Conservation (phyloP, 192 early-diverging fungal genomes). For the Gaertneriomyces semiglobifer region DNA sequence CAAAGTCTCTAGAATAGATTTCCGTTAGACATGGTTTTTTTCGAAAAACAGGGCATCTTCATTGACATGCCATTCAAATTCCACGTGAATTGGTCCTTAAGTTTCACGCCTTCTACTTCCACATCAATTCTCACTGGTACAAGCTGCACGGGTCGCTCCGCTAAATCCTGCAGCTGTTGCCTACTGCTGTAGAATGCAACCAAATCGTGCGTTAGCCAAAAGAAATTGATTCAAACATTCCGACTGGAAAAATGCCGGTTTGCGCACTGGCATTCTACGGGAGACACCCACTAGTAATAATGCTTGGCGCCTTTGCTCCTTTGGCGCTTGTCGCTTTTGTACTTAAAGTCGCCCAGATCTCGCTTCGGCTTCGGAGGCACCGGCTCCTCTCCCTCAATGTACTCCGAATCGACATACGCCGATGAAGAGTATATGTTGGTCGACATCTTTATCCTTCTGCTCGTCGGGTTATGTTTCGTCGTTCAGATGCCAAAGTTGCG, state of each 20-base stretch:
- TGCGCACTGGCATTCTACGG: neutral
- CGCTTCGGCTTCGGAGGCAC: neutral
- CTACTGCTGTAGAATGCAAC: slow-evolving; percentile 7
- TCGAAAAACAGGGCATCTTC: neutral
- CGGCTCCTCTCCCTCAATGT: slow-evolving; percentile 7
- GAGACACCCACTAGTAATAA: slow-evolving; percentile 21
- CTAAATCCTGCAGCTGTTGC: slow-evolving; percentile 20
- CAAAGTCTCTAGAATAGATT: slow-evolving; percentile 28
- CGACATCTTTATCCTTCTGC: neutral
- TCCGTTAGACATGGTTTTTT: neutral
- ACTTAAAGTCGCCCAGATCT: slow-evolving; percentile 33
- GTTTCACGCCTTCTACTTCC: slow-evolving; percentile 51
- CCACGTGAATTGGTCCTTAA: slow-evolving; percentile 54
- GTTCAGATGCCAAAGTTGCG: no score
- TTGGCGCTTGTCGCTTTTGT: slow-evolving; percentile 4
- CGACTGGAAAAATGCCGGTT: neutral
- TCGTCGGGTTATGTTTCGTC: no score
- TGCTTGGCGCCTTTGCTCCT: slow-evolving; percentile 17
- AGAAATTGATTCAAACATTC: neutral
- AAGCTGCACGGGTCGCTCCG: slow-evolving; percentile 30
- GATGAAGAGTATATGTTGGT: slow-evolving; percentile 19
- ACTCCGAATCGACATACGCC: slow-evolving; percentile 17
- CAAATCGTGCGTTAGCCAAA: neutral
- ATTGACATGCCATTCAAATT: slow-evolving; percentile 52
- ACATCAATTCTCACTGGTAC: slow-evolving; percentile 52